Percentiles rank a stretch among this genome's conserved stretches.
Conservation (phyloP, 139 green algal genomes). For the Micractinium sp. region DNA sequence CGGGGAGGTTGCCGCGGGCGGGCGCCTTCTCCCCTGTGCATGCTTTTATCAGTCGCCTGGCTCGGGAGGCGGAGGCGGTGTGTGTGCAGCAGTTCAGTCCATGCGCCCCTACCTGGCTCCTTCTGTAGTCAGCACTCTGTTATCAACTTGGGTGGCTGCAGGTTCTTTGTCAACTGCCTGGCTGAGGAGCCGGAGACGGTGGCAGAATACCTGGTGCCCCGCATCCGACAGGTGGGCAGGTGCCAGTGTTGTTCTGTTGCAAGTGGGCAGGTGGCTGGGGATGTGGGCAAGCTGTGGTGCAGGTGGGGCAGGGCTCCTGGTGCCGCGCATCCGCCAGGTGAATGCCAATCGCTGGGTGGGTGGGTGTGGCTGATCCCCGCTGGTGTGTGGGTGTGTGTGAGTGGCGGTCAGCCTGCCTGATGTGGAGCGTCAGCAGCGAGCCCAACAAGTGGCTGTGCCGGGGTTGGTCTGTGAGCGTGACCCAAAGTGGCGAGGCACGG, state of each 20-base stretch:
- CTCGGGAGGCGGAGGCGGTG: too few species aligned
- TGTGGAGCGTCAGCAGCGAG: too few species aligned
- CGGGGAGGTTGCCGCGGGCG: too few species aligned
- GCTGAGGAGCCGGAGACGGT: conserved; percentile 80
- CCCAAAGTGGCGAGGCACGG: too few species aligned
- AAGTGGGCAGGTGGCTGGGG: too few species aligned
- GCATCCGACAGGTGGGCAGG: conserved; percentile 58
- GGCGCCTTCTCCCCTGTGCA: too few species aligned
- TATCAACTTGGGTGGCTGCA: conserved; percentile 25
- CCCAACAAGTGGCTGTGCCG: too few species aligned
- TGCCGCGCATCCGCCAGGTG: conserved; percentile 77
- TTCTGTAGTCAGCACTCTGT: neutral
- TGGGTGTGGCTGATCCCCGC: neutral
- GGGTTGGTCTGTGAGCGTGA: too few species aligned
- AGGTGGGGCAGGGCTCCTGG: conserved; percentile 67
- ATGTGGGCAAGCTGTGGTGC: neutral
- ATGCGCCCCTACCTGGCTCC: neutral
- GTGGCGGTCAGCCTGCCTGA: too few species aligned
- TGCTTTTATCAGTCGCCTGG: too few species aligned
- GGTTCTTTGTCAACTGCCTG: conserved; percentile 97
- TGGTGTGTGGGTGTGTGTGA: too few species aligned
- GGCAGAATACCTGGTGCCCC: conserved; percentile 82
- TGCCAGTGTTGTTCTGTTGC: neutral
- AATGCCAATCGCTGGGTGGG: neutral
- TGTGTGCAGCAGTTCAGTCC: too few species aligned